Evolutionary conservation across 495 filamentous ascomycete species (phyloP).

Genomic region (Barbatosphaeria neglecta): DNA sequence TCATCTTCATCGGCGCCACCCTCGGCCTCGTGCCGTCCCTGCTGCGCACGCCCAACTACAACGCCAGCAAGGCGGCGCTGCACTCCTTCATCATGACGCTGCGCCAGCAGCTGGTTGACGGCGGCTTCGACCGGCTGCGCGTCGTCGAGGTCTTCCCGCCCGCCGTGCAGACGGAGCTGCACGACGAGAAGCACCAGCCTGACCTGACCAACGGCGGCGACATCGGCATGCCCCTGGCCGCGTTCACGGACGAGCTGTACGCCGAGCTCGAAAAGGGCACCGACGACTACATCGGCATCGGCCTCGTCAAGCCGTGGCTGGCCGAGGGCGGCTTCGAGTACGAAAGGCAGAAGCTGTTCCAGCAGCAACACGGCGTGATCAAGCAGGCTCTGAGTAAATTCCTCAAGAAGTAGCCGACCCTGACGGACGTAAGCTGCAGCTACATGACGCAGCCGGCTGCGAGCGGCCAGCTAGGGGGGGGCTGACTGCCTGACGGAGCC

Average conservation of each 20-base stretch:
- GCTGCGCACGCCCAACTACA: conserved; percentile 35
- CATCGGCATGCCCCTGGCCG: conserved; percentile 45
- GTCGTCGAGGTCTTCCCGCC: conserved; percentile 54
- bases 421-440: no score
- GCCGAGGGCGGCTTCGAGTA: conserved; percentile 9
- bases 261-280: conserved; percentile 30
- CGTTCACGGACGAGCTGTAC: conserved; percentile 42
- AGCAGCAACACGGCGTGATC: conserved; percentile 5
- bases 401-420: conserved; percentile 6
- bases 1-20: conserved; percentile 36
- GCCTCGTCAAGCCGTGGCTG: conserved; percentile 7
- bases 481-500: no score
- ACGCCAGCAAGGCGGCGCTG: conserved; percentile 43
- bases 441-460: no score
- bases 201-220: conserved; percentile 20
- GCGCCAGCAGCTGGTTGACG: conserved; percentile 41
- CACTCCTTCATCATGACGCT: conserved; percentile 42
- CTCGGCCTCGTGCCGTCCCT: conserved; percentile 37
- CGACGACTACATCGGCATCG: conserved; percentile 23
- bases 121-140: conserved; percentile 22
- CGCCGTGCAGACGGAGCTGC: conserved; percentile 48
- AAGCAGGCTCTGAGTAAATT: conserved; percentile 4
- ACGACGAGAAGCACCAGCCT: conserved; percentile 33
- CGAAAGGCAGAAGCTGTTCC: conserved; percentile 3
- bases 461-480: no score